Evolutionary conservation across 2,329 filamentous ascomycete genomes (phyloP).

Genomic region (Ophiocordyceps camponoti-leonardi): DNA sequence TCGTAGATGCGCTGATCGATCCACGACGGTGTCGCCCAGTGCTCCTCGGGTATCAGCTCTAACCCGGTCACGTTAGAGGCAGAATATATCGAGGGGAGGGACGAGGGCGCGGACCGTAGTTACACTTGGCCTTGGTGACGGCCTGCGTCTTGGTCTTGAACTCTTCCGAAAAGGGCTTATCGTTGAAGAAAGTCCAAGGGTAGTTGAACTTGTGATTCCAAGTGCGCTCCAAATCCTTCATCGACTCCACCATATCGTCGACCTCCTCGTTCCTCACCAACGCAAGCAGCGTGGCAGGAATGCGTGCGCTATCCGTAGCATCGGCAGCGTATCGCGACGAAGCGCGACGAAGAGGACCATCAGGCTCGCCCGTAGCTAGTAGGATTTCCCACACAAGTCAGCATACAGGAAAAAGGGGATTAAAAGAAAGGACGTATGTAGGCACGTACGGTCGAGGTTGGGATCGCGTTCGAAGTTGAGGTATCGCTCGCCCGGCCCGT

Average conservation of each 20-base stretch:
- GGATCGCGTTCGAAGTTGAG: conserved; percentile 60
- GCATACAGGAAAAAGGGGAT: background rate
- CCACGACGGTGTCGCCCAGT: conserved; percentile 86
- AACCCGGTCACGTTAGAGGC: conserved; percentile 2
- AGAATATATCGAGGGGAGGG: background rate
- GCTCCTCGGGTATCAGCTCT: conserved; percentile 85
- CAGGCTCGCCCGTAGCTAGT: conserved; percentile 66
- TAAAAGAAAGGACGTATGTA: background rate
- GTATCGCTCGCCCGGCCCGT: conserved; percentile 24
- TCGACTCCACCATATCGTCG: conserved; percentile 66
- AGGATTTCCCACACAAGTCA: background rate
- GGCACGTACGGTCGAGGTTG: conserved; percentile 61
- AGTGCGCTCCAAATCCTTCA: conserved; percentile 80
- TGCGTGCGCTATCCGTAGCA: conserved; percentile 59
- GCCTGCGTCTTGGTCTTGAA: conserved; percentile 73
- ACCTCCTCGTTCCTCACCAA: conserved; percentile 89
- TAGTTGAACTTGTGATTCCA: conserved; percentile 99
- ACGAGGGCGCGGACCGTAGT: conserved; percentile 48
- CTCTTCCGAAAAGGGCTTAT: conserved; percentile 80
- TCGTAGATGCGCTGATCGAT: conserved; percentile 76
- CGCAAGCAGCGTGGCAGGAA: conserved; percentile 83
- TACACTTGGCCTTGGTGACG: conserved; percentile 73
- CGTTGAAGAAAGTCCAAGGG: conserved; percentile 98
- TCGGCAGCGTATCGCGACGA: conserved; percentile 64
- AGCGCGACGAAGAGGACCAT: conserved; percentile 56